Percentiles rank a stretch among this genome's conserved stretches.
phyloP scores from a whole-genome alignment of 2,329 filamentous ascomycete genomes.

The Microdochium nivale region DNA sequence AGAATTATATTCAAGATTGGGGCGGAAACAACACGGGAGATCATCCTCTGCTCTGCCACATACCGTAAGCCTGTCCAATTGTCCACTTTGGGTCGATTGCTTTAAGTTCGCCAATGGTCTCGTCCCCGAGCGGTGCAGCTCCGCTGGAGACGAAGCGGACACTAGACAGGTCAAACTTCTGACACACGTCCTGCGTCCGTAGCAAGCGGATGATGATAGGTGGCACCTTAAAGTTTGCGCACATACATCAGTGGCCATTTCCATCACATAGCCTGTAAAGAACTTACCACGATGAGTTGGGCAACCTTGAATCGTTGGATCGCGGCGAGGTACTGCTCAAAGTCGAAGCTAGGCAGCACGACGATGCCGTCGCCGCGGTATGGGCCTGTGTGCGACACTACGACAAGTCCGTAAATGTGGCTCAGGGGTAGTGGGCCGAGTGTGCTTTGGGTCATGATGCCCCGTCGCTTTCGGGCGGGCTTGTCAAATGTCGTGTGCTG shows the following conservation, averaged over 20 bases:
- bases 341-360: slow-evolving; percentile 67
- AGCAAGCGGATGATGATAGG: slow-evolving; percentile 74
- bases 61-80: slow-evolving; percentile 62
- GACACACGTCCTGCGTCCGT: slow-evolving; percentile 50
- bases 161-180: slow-evolving; percentile 63
- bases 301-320: slow-evolving; percentile 62
- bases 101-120: slow-evolving; percentile 52
- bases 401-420: slow-evolving; percentile 70
- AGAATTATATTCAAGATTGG: too few species aligned
- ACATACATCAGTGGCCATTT: neutral
- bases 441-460: slow-evolving; percentile 24
- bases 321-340: slow-evolving; percentile 48
- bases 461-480: slow-evolving; percentile 15
- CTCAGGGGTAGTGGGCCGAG: slow-evolving; percentile 66
- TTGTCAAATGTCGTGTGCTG: slow-evolving; percentile 43
- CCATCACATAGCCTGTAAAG: neutral
- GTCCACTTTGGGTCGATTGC: slow-evolving; percentile 39
- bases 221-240: slow-evolving; percentile 47
- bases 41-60: too few species aligned
- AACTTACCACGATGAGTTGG: slow-evolving; percentile 52
- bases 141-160: slow-evolving; percentile 62
- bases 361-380: slow-evolving; percentile 67
- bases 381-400: slow-evolving; percentile 54
- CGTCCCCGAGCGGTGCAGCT: slow-evolving; percentile 68
- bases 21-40: too few species aligned